Base-by-base conservation (phyloP, 208 protist genomes). In the Leishmania major region DNA sequence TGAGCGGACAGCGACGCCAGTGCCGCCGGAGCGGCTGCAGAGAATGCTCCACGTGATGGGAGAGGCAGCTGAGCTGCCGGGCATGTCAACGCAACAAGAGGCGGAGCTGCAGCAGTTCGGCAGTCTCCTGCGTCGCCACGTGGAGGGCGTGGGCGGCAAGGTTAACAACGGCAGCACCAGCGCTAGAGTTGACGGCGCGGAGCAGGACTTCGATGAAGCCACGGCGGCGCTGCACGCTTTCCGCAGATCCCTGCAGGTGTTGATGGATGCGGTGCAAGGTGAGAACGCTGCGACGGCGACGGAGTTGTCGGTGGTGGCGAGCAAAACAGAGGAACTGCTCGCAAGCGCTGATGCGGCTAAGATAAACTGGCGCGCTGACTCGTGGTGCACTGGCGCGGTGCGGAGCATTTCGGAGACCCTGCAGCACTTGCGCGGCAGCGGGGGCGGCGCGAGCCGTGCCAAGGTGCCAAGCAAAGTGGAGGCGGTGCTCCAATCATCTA, bases 21-120 rank as follows among this genome's bases (percentile, higher is more conserved):
- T 89, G 35, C 69, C 85, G n/a, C 37, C 57, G 35, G 71, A 80
- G 19, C 87, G 90, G 76, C 40, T 88, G 31, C 71, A 89, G 64
- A 70, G 79, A 47, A 85, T 85, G 77, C 62, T 82, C 0, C 73
- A 35, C 31, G 43, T 79, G 47, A 51, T 85, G 53, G n/a, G 82
- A 28, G 67, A 71, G 25, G 83, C 80, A 3, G 37, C 71, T 22
- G 69, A 80, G 11, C 31, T 49, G 45, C 40, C 53, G 6, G 69
- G 51, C 57, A 75, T 79, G 22, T 69, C 78, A 15, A 55, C 64
- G 37, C 57, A 0, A 49, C 67, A 85, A 66, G 77, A 80, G 43
- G 49, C n/a, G 60, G 49, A 69, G 31, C 75, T 81, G 79, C 78
- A 79, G 47, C 37, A 53, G 35, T 78, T 87, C 22, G 69, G 66